A percentile compares a stretch with the other conserved stretches of the same genome.
Evolutionary conservation across 345 rosid species (phyloP).

Genomic region (Eucalyptus curtisii): DNA sequence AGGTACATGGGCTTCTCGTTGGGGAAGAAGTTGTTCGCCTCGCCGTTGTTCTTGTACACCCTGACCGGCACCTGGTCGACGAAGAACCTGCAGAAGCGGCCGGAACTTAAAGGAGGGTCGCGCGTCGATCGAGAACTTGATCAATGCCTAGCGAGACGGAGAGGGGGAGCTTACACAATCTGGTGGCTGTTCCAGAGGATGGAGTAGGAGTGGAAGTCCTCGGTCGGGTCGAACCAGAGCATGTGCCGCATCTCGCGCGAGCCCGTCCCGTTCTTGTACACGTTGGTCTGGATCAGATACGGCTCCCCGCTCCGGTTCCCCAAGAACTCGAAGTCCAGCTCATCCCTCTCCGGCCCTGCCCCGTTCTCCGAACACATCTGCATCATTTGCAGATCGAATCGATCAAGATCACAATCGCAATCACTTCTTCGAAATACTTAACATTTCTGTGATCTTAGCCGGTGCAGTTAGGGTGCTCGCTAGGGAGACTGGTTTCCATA

Average conservation of each 20-base stretch:
- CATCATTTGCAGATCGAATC: background rate
- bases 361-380: slow-evolving; percentile 97
- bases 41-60: slow-evolving; percentile 75
- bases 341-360: slow-evolving; percentile 93
- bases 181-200: slow-evolving; percentile 76
- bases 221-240: slow-evolving; percentile 96
- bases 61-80: slow-evolving; percentile 73
- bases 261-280: slow-evolving; percentile 88
- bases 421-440: background rate
- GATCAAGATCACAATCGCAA: background rate
- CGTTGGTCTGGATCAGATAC: slow-evolving; percentile 78
- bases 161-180: slow-evolving; percentile 39
- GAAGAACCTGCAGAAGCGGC: slow-evolving; percentile 36
- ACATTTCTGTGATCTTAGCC: background rate
- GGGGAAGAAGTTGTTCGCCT: slow-evolving; percentile 80
- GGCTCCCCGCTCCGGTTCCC: slow-evolving; percentile 93
- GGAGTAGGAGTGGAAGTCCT: slow-evolving; percentile 70
- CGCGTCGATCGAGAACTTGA: background rate
- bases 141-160: background rate
- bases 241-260: slow-evolving; percentile 83
- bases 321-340: slow-evolving; percentile 87
- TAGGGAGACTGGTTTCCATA: too few relatives aligned
- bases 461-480: background rate
- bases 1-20: slow-evolving; percentile 93
- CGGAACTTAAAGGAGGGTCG: background rate